A percentile compares a stretch with the other conserved stretches of the same genome.
Evolutionary conservation across 23 red algal species (phyloP).

Genomic region (Gracilariopsis chorda): DNA sequence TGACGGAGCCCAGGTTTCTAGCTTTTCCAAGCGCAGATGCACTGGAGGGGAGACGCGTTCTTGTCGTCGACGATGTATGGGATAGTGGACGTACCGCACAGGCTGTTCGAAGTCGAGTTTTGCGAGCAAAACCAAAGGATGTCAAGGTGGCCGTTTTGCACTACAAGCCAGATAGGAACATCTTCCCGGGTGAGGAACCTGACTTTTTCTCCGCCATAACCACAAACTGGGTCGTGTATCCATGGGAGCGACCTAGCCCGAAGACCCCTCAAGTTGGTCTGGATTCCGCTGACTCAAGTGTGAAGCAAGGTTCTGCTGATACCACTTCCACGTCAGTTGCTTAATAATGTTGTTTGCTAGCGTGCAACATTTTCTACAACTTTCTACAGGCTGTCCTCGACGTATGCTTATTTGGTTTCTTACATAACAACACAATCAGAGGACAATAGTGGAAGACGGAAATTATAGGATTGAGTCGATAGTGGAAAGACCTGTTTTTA

Average conservation of each 20-base stretch:
- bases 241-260: constrained; percentile 81
- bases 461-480: too few relatives aligned
- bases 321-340: too few relatives aligned
- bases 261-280: not conserved
- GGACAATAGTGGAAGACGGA: too few relatives aligned
- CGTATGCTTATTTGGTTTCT: too few relatives aligned
- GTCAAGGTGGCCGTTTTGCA: constrained; percentile 82
- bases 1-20: constrained; percentile 84
- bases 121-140: constrained; percentile 53
- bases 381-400: too few relatives aligned
- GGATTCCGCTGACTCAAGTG: not conserved
- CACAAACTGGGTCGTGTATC: constrained; percentile 89
- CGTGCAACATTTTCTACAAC: too few relatives aligned
- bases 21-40: constrained; percentile 75
- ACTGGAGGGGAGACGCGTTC: constrained; percentile 69
- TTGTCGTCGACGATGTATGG: constrained; percentile 98
- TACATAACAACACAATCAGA: too few relatives aligned
- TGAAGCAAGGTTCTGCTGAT: not conserved
- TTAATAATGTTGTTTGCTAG: too few relatives aligned
- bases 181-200: constrained; percentile 41
- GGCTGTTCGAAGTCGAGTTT: constrained; percentile 61
- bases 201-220: constrained; percentile 73
- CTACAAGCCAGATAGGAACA: constrained; percentile 84
- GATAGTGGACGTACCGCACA: constrained; percentile 87
- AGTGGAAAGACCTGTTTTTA: too few relatives aligned